Conservation (phyloP, 805 yeast genomes). For the Tetrapisispora fleetii region DNA sequence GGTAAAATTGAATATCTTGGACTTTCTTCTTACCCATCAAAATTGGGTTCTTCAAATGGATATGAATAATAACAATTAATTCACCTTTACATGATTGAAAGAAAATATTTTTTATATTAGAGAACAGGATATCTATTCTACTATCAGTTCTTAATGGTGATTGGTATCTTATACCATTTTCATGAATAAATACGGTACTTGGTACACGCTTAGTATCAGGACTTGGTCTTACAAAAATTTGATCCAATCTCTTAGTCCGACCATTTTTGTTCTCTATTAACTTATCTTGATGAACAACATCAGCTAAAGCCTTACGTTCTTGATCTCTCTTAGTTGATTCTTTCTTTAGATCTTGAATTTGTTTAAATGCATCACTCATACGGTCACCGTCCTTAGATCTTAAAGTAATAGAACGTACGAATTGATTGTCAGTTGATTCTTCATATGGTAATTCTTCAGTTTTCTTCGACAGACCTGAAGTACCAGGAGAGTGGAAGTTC, state of each 20-base stretch:
- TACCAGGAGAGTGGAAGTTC: slow-evolving; percentile 90
- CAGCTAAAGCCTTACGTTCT: slow-evolving; percentile 85
- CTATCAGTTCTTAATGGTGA: slow-evolving; percentile 79
- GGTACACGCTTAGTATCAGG: slow-evolving; percentile 96
- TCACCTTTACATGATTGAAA: slow-evolving; percentile 97
- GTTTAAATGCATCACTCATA: slow-evolving; percentile 80
- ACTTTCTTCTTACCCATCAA: slow-evolving; percentile 95
- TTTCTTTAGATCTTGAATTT: slow-evolving; percentile 85
- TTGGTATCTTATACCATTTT: slow-evolving; percentile 91
- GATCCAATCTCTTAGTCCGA: slow-evolving; percentile 78
- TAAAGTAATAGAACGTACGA: slow-evolving; percentile 75
- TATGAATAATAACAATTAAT: slow-evolving; percentile 82
- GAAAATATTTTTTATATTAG: slow-evolving; percentile 85
- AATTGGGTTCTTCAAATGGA: slow-evolving; percentile 84
- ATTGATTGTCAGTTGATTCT: slow-evolving; percentile 75
- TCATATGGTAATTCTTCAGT: slow-evolving; percentile 85
- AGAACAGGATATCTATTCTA: slow-evolving; percentile 75
- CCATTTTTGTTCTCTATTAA: slow-evolving; percentile 73
- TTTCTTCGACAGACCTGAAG: slow-evolving; percentile 53
- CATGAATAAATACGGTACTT: slow-evolving; percentile 83
- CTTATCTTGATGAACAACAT: slow-evolving; percentile 86
- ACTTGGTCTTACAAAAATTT: slow-evolving; percentile 85
- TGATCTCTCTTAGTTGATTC: slow-evolving; percentile 84
- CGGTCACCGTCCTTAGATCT: slow-evolving; percentile 87
- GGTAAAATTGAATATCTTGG: slow-evolving; percentile 87